phyloP scores from a whole-genome alignment of 2,329 filamentous ascomycete genomes.

The Harringtonia aguacate region DNA sequence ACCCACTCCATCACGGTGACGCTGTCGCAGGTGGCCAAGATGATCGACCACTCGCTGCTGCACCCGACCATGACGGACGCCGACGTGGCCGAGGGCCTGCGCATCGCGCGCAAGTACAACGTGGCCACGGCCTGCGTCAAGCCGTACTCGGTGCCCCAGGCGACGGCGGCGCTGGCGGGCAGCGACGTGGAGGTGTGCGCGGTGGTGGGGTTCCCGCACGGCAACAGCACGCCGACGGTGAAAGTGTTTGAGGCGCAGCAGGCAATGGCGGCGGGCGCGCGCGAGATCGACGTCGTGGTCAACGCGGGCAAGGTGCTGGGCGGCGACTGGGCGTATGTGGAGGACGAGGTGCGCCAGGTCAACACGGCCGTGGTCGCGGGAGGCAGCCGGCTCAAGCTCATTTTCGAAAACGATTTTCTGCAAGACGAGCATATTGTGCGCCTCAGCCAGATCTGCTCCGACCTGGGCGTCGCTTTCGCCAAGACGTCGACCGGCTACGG shows the following conservation, averaged over 20 bases:
- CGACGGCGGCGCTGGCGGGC: slow-evolving; percentile 33
- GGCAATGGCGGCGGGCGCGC: slow-evolving; percentile 35
- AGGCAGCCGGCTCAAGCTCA: slow-evolving; percentile 44
- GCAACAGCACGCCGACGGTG: slow-evolving; percentile 40
- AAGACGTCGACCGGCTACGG: slow-evolving; percentile 53
- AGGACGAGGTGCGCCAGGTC: slow-evolving; percentile 36
- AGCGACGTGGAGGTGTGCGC: slow-evolving; percentile 40
- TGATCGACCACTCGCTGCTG: slow-evolving; percentile 51
- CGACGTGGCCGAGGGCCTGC: slow-evolving; percentile 38
- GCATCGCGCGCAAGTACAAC: slow-evolving; percentile 31
- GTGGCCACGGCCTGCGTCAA: slow-evolving; percentile 50
- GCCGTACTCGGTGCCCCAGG: slow-evolving; percentile 41
- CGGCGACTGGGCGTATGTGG: slow-evolving; percentile 46
- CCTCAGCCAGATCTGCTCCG: slow-evolving; percentile 44
- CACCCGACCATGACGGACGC: slow-evolving; percentile 51
- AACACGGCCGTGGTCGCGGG: slow-evolving; percentile 33
- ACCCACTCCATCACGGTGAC: slow-evolving; percentile 29
- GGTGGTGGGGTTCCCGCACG: slow-evolving; percentile 51
- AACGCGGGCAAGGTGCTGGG: slow-evolving; percentile 48
- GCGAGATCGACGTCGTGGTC: slow-evolving; percentile 50
- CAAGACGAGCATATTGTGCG: slow-evolving; percentile 34
- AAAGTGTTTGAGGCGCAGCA: slow-evolving; percentile 42
- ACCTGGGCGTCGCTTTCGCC: slow-evolving; percentile 40
- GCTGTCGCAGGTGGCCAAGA: slow-evolving; percentile 35
- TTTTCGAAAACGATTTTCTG: slow-evolving; percentile 52